Base-by-base conservation (phyloP, 2,329 filamentous ascomycete genomes). In the Colletotrichum lini region DNA sequence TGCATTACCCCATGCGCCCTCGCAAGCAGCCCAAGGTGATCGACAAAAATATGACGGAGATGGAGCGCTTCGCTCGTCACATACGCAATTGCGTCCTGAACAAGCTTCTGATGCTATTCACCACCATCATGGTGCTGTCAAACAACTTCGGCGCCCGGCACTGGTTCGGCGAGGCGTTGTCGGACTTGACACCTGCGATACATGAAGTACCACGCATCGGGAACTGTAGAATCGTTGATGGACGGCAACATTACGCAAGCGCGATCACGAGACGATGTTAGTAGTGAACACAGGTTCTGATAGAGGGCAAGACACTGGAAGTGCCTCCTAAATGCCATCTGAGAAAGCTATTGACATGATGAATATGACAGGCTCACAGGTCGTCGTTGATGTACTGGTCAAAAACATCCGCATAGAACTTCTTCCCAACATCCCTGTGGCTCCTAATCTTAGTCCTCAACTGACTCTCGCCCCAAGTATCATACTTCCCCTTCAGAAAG, bases 181-280 rank as follows among this genome's bases (percentile, higher is more conserved):
- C 59, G 5, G 88, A 90, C 23, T 73, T 86, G 87, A 63, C 87
- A 90, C 74, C 81, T 90, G 44, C 85, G 89, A 9, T 90, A 90
- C 77, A 90, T 90, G 88, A 85, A 88, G 70, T 90, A 90, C 74
- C 83, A 85, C 66, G 81, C 81, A 26, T 26, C 26, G 26, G 26
- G 26, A 26, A 26, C 26, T 26, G 4, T 26, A 26, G 26, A 26
- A 26, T 26, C 26, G 26, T 4, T 26, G 4, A 4, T 26, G 26
- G 26, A 26, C 26, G 4, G 26, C 26, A 26, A 26, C 26, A 26
- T 26, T 26, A 26, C 26, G 26, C 26, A 26, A 26, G 26, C 26
- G 26, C 26, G 26, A 26, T 26, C 3, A 26, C 26, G 26, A 26
- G 26, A 26, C 26, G 30, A 30, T 30, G 30, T 30, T 30, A 7